Evolutionary conservation across 2,329 filamentous ascomycete genomes (phyloP).

Genomic region (Trichoderma sp.): DNA sequence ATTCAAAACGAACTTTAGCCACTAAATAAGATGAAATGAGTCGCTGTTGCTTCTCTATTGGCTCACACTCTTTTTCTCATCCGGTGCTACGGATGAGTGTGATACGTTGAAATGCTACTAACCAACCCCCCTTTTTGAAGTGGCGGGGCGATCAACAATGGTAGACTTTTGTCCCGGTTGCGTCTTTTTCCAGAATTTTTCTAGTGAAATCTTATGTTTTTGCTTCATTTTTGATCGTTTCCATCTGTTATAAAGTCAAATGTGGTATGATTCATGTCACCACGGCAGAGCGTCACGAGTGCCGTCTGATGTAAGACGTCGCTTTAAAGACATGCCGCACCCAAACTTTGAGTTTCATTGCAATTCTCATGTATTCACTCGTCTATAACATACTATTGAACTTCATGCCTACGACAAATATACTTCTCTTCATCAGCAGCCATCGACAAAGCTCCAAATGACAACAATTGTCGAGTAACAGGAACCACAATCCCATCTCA

Average conservation of each 20-base stretch:
- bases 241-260: background rate
- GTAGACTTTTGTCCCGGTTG: background rate
- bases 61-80: background rate
- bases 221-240: background rate
- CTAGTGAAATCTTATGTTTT: background rate
- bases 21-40: background rate
- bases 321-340: background rate
- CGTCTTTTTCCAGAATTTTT: background rate
- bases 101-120: background rate
- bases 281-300: background rate
- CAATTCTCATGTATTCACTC: background rate
- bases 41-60: background rate
- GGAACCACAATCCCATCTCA: background rate
- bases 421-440: background rate
- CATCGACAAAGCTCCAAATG: background rate
- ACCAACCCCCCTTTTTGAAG: background rate
- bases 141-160: background rate
- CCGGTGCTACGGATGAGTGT: background rate
- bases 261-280: background rate
- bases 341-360: background rate
- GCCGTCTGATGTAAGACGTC: background rate
- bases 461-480: background rate
- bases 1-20: background rate
- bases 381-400: background rate
- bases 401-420: no score